phyloP scores from a whole-genome alignment of 257 asterid species.

The Plectranthus barbatus region DNA sequence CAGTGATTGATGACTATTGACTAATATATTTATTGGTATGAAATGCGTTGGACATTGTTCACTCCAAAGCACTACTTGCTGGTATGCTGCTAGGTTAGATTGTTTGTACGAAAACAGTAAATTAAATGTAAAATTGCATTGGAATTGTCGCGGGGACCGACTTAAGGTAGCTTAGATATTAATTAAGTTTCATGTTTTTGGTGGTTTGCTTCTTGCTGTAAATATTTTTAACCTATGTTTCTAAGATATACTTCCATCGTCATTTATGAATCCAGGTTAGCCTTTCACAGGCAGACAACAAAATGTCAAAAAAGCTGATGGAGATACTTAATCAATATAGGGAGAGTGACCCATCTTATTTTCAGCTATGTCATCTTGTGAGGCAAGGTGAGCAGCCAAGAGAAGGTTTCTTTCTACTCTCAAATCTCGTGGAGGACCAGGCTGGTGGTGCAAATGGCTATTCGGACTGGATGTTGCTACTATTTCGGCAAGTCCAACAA shows the following conservation, averaged over 20 bases:
- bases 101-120: neutral
- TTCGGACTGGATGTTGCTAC: constrained; percentile 69
- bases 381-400: constrained; percentile 87
- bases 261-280: constrained; percentile 38
- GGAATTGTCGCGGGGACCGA: neutral
- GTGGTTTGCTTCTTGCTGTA: neutral
- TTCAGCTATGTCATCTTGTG: constrained; percentile 57
- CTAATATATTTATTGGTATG: neutral
- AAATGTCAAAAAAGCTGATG: constrained; percentile 53
- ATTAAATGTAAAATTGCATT: neutral
- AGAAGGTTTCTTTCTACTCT: constrained; percentile 51
- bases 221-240: neutral
- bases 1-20: neutral
- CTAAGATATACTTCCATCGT: constrained; percentile 15
- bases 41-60: neutral
- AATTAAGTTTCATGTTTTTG: too few relatives aligned
- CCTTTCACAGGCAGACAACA: constrained; percentile 43
- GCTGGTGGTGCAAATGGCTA: constrained; percentile 54
- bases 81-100: neutral
- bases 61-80: neutral
- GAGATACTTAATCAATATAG: constrained; percentile 40
- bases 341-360: constrained; percentile 54
- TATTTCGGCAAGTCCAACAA: constrained; percentile 65
- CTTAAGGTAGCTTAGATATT: neutral
- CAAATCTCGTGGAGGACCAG: constrained; percentile 67